These are phyloP conservation scores for Immersiella caudata DNA, from an alignment of 495 filamentous ascomycete genomes.

Conservation along the genomic window DNA sequence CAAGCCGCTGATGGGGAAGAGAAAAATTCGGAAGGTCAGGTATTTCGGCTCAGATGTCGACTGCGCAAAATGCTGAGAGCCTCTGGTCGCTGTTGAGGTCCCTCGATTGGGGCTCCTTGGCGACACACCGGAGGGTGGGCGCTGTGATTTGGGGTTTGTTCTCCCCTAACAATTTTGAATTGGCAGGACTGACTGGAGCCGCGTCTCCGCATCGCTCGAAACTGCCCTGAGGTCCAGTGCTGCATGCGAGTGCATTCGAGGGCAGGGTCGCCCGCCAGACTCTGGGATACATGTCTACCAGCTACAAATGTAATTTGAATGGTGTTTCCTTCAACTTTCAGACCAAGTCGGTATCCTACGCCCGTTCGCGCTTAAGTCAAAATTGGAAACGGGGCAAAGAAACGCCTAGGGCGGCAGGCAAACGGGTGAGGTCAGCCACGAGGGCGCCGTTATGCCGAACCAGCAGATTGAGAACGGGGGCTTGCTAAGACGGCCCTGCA, in stretches of 20 bases:
- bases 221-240: background rate
- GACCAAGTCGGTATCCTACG: background rate
- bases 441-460: constrained; percentile 3
- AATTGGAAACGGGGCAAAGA: background rate
- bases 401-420: background rate
- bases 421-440: constrained; percentile 4
- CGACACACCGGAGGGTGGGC: background rate
- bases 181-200: background rate
- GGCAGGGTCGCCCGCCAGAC: too few relatives aligned
- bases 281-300: background rate
- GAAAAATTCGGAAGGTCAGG: constrained; percentile 1
- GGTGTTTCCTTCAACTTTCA: background rate
- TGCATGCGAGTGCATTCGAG: background rate
- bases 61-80: background rate
- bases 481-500: background rate
- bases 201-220: background rate
- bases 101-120: background rate
- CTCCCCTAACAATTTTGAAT: constrained; percentile 8
- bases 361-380: background rate
- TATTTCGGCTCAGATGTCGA: background rate
- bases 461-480: background rate
- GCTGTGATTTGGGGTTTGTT: background rate
- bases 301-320: background rate
- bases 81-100: background rate
- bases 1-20: background rate